Conservation (phyloP, 1,139 yeast genomes). For the Suhomyces ambrosiae region DNA sequence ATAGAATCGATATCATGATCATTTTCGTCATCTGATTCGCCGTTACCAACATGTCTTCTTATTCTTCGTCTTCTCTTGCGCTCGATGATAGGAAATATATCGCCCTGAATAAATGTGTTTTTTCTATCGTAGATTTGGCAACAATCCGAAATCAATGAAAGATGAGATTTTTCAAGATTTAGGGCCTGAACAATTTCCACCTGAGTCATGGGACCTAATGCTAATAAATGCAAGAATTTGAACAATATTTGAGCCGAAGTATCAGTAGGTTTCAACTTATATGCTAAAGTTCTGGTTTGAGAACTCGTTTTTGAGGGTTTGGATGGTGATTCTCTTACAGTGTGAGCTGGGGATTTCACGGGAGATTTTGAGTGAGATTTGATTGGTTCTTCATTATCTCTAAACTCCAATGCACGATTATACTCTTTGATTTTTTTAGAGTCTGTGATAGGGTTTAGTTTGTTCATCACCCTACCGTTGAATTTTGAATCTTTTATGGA, state of each 20-base stretch:
- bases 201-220: constrained; percentile 43
- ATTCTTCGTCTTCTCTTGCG: constrained; percentile 15
- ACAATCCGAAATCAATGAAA: constrained; percentile 17
- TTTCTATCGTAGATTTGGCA: constrained; percentile 37
- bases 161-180: constrained; percentile 11
- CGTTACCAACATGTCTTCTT: constrained; percentile 3
- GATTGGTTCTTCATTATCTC: constrained; percentile 4
- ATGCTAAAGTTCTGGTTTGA: constrained; percentile 18
- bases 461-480: constrained; percentile 36
- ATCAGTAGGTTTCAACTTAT: constrained; percentile 25
- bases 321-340: constrained; percentile 2
- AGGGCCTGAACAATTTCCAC: constrained; percentile 18
- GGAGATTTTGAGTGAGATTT: constrained; percentile 13
- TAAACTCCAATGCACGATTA: constrained; percentile 15
- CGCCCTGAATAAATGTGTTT: constrained; percentile 37
- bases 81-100: constrained; percentile 31
- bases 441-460: constrained; percentile 38
- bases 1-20: constrained; percentile 17
- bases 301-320: constrained; percentile 6
- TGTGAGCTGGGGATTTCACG: constrained; percentile 3
- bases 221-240: constrained; percentile 38
- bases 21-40: constrained; percentile 10
- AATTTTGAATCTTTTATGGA: constrained; percentile 21
- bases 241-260: constrained; percentile 19
- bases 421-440: constrained; percentile 31